Evolutionary conservation across 768 basidiomycete genomes (phyloP), one percentile per base, ranked within the genome.

Genomic region (Rhodosporidiobolus sp.): DNA sequence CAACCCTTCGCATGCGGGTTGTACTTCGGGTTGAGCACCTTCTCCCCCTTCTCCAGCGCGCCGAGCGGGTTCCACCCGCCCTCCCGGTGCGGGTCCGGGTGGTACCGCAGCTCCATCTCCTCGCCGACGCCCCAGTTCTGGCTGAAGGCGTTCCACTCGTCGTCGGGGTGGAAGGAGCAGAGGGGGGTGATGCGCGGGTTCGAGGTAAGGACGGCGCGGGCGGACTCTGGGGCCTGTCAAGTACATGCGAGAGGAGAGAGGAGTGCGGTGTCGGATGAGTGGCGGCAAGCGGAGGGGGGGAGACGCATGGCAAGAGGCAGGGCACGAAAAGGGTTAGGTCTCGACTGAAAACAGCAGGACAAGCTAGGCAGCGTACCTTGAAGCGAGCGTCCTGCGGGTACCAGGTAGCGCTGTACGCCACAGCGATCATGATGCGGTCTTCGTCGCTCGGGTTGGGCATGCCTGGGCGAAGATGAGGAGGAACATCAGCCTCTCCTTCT

Each of bases 341-440:
- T n/a, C n/a, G n/a, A n/a, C n/a, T n/a, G n/a, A n/a, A n/a, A n/a
- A n/a, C n/a, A 43, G 14, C 8, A 43, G 38, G 38, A 7, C 8
- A 43, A 43, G 38, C 38, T 7, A 8, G 46, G 17, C 8, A 19
- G 46, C 46, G 14, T 17, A 48, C 46, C 46, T 48, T 48, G 46
- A 48, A 48, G 46, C 46, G 46, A 17, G 20, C 20, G 46, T 48
- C 46, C 17, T 48, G 46, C 8, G 46, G 46, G 20, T 48, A 48
- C 46, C 46, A 48, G 46, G 17, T 48, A 48, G 62, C 62, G 16
- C 24, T 1, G 62, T 63, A 70, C 20, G 30, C 62, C 2, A 70
- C 57, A 1, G 62, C 68, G 11, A 52, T 58, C 68, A 70, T 70
- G 68, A 70, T 70, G 1, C 68, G 34, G 48, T 70, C 62, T 20